Percentiles rank a stretch among this genome's conserved stretches.
Evolutionary conservation across 305 asterid species (phyloP).

Genomic region (Ajuga reptans): DNA sequence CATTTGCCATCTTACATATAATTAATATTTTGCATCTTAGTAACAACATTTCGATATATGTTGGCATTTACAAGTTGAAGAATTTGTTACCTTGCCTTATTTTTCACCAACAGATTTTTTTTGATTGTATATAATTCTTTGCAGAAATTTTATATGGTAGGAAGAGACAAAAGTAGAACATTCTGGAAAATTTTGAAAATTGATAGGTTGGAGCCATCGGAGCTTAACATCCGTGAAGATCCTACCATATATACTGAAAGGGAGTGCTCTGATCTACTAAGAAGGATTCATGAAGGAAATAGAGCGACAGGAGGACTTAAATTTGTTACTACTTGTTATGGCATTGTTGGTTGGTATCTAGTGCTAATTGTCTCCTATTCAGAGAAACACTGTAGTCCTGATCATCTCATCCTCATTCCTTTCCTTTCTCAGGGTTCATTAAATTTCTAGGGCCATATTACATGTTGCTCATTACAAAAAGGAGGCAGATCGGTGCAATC

Average conservation of each 20-base stretch:
- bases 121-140: slow-evolving; percentile 21
- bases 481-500: slow-evolving; percentile 85
- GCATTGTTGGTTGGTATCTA: slow-evolving; percentile 71
- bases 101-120: background rate
- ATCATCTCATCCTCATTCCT: slow-evolving; percentile 14
- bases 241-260: slow-evolving; percentile 60
- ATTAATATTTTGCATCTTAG: background rate
- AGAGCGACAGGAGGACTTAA: slow-evolving; percentile 78
- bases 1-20: background rate
- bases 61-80: background rate
- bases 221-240: slow-evolving; percentile 79
- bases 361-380: background rate
- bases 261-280: slow-evolving; percentile 83
- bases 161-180: slow-evolving; percentile 84
- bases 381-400: slow-evolving; percentile 1
- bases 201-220: slow-evolving; percentile 71
- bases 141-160: slow-evolving; percentile 88
- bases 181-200: slow-evolving; percentile 80
- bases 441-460: slow-evolving; percentile 90
- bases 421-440: slow-evolving; percentile 60
- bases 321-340: slow-evolving; percentile 86
- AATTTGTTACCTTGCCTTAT: slow-evolving; percentile 3
- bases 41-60: background rate
- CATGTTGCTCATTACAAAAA: slow-evolving; percentile 85
- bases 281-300: slow-evolving; percentile 88